These are phyloP conservation scores for Ophiocordyceps unilateralis DNA, from an alignment of 2,329 filamentous ascomycete species.

Conservation along the genomic window DNA sequence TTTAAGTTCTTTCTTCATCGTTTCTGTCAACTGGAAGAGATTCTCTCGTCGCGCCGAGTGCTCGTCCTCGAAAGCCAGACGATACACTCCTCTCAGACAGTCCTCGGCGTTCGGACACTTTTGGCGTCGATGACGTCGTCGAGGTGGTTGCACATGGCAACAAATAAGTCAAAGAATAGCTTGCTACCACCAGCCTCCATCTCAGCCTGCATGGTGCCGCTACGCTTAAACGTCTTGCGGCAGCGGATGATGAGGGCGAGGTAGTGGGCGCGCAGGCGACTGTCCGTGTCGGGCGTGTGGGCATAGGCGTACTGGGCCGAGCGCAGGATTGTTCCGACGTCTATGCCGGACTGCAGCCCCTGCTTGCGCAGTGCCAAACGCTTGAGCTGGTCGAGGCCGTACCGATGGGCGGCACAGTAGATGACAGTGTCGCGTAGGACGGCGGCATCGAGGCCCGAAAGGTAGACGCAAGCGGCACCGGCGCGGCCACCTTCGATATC, in stretches of 20 bases:
- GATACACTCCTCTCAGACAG: slow-evolving; percentile 24
- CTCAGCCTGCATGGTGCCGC: slow-evolving; percentile 96
- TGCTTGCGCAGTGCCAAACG: slow-evolving; percentile 84
- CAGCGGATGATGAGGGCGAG: slow-evolving; percentile 93
- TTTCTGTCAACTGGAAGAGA: too few relatives aligned
- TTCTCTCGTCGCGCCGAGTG: neutral
- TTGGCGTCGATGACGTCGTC: slow-evolving; percentile 85
- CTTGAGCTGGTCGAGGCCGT: slow-evolving; percentile 86
- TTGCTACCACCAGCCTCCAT: slow-evolving; percentile 85
- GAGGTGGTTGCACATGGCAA: slow-evolving; percentile 95
- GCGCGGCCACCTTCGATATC: slow-evolving; percentile 27
- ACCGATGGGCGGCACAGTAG: slow-evolving; percentile 84
- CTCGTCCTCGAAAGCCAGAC: neutral
- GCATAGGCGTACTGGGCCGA: slow-evolving; percentile 91
- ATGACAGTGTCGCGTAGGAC: slow-evolving; percentile 85
- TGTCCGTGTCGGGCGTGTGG: slow-evolving; percentile 86
- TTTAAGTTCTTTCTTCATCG: neutral
- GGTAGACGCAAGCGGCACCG: slow-evolving; percentile 36
- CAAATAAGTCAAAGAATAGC: slow-evolving; percentile 96
- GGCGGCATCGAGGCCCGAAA: slow-evolving; percentile 55
- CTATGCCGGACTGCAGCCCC: slow-evolving; percentile 80
- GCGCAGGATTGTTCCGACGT: slow-evolving; percentile 78
- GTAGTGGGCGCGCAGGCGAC: slow-evolving; percentile 86
- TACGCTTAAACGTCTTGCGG: slow-evolving; percentile 94
- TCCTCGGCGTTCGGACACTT: slow-evolving; percentile 44